Conservation (phyloP, 352 stramenopile species). For the Globisporangium carolinianum region DNA sequence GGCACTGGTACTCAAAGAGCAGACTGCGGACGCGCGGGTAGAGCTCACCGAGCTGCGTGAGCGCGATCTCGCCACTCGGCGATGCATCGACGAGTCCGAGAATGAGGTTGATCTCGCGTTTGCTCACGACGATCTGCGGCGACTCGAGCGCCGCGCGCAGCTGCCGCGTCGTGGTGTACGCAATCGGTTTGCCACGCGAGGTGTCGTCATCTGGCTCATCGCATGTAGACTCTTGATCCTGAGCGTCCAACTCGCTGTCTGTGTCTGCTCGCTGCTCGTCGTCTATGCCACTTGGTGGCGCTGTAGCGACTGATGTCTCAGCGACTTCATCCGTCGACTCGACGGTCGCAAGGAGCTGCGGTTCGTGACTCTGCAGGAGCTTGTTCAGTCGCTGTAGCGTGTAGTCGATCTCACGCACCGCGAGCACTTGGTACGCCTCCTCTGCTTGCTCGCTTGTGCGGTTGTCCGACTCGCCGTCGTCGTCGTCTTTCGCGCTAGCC, state of each 20-base stretch:
- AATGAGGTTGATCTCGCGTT: constrained; percentile 50
- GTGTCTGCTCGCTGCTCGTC: constrained; percentile 9
- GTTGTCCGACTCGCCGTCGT: background rate
- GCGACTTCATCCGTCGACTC: constrained; percentile 4
- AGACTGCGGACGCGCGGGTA: constrained; percentile 36
- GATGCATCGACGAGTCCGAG: constrained; percentile 26
- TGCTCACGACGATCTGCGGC: constrained; percentile 42
- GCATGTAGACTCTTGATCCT: background rate
- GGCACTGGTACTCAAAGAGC: constrained; percentile 57
- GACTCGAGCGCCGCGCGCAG: constrained; percentile 43
- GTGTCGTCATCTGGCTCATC: constrained; percentile 3
- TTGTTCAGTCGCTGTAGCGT: constrained; percentile 34
- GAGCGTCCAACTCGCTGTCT: constrained; percentile 3
- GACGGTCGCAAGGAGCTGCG: background rate
- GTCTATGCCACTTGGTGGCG: background rate
- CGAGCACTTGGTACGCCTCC: constrained; percentile 24
- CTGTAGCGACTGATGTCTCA: constrained; percentile 12
- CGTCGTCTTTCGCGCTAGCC: constrained; percentile 10
- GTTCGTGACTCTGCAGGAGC: constrained; percentile 27
- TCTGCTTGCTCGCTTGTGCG: constrained; percentile 12
- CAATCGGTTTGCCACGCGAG: constrained; percentile 13
- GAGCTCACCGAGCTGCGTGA: constrained; percentile 28
- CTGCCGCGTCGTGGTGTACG: constrained; percentile 32
- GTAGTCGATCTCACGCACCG: constrained; percentile 25
- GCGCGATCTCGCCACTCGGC: constrained; percentile 23